Base-by-base conservation (phyloP, 176 grass and related monocot genomes). In the Microstegium vimineum region DNA sequence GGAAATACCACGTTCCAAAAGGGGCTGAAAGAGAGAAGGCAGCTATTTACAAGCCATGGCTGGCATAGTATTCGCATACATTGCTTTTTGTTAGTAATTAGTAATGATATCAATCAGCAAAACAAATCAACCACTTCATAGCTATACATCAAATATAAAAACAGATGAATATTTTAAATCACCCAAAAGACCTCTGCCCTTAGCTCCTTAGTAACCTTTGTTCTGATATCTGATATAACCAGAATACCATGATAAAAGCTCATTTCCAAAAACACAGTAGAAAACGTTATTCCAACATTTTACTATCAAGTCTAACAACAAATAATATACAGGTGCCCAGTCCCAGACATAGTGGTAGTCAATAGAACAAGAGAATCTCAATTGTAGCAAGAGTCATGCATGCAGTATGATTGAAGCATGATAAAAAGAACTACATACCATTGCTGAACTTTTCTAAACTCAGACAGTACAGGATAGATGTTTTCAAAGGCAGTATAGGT, bases 401-500 rank as follows among this genome's bases (percentile, higher is more conserved):
- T 62, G 17, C 36, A 62, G 6, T 28, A 40, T 12, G 36, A 75
- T 35, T 34, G 52, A 83, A 70, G 37, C 20, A 41, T 47, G 10
- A 37, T n/a, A 43, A 31, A 74, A 74, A 27, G 5, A 34, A 27
- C 42, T 15, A 41, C 79, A 31, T 93, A 98, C 95, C 92, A 93
- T 86, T 95, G 92, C 71, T 94, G 92, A 49, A 91, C 81, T 91
- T 98, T 98, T 80, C 92, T 89, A 82, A 98, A 98, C 82, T 95
- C 92, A 34, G 87, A 57, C 13, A 95, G 76, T 36, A 98, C 92
- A 77, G 92, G 95, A 78, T 98, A 98, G 86, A 98, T 98, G 57
- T 98, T 98, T 57, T 98, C 92, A 10, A 95, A 95, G 27, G 95
- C 95, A 3, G 95, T 98, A 64, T 98, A 98, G 1, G 95, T 98